These are phyloP conservation scores for Raffaelea ambrosiae DNA, from an alignment of 2,329 filamentous ascomycete genomes.

Conservation along the genomic window DNA sequence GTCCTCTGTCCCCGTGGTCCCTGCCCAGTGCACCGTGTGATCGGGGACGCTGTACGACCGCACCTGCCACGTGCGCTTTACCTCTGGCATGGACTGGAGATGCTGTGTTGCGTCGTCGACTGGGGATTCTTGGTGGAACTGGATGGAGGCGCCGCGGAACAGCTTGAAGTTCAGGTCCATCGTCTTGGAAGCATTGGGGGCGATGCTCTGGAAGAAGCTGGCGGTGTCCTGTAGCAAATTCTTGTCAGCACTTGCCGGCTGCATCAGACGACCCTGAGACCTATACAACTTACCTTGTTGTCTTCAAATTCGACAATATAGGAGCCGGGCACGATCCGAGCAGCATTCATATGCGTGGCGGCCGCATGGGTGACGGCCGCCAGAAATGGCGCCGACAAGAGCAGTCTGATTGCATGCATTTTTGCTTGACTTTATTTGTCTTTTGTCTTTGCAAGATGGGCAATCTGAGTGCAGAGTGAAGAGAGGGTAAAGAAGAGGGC, in stretches of 20 bases:
- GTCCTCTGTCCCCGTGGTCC: slow-evolving; percentile 13
- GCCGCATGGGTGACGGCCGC: background rate
- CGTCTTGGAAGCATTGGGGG: slow-evolving; percentile 32
- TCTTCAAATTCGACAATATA: slow-evolving; percentile 48
- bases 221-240: slow-evolving; percentile 23
- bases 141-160: slow-evolving; percentile 46
- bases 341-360: background rate
- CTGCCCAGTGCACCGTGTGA: slow-evolving; percentile 35
- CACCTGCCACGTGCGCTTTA: slow-evolving; percentile 43
- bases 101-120: slow-evolving; percentile 32
- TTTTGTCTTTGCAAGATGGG: too few species aligned
- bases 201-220: slow-evolving; percentile 28
- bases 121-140: slow-evolving; percentile 37
- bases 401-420: too few species aligned
- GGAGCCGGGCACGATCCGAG: slow-evolving; percentile 30
- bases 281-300: slow-evolving; percentile 15
- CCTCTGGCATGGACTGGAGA: slow-evolving; percentile 31
- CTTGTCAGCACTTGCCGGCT: slow-evolving; percentile 1
- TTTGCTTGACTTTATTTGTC: too few species aligned
- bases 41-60: slow-evolving; percentile 33
- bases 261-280: too few species aligned
- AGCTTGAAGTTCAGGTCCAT: slow-evolving; percentile 41
- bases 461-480: too few species aligned
- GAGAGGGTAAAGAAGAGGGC: background rate
- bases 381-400: background rate